A percentile compares a stretch with the other conserved stretches of the same genome.
phyloP scores from a whole-genome alignment of 2,329 filamentous ascomycete species.

The Colletotrichum sp. region DNA sequence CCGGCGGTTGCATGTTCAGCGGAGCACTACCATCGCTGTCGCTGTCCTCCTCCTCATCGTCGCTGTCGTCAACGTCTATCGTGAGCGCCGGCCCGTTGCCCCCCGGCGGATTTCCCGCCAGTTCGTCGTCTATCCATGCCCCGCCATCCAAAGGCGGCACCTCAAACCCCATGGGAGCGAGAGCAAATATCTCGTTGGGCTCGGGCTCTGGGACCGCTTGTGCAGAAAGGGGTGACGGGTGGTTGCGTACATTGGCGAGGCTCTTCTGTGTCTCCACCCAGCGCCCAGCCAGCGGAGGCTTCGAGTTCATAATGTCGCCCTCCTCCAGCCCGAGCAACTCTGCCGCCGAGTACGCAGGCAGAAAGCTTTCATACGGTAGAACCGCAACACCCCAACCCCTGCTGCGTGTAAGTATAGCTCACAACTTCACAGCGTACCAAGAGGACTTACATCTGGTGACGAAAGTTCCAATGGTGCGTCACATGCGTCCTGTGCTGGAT shows the following conservation, averaged over 20 bases:
- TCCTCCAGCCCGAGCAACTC: constrained; percentile 5
- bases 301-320: constrained; percentile 1
- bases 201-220: constrained; percentile 1
- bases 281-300: neutral
- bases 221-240: constrained; percentile 1
- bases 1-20: neutral
- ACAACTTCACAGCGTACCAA: neutral
- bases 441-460: constrained; percentile 9
- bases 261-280: constrained; percentile 14
- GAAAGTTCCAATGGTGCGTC: constrained; percentile 14
- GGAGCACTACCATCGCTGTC: neutral
- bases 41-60: neutral
- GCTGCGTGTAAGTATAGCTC: neutral
- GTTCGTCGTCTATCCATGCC: neutral
- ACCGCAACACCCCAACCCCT: constrained; percentile 57
- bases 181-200: neutral
- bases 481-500: constrained; percentile 10
- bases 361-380: constrained; percentile 48
- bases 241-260: constrained; percentile 11
- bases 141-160: neutral
- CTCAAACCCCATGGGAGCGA: neutral
- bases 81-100: neutral
- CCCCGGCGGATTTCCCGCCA: neutral
- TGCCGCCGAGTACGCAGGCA: constrained; percentile 29
- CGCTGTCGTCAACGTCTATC: neutral